Conservation (phyloP, 1,284 basidiomycete species). For the Pascua sp. region DNA sequence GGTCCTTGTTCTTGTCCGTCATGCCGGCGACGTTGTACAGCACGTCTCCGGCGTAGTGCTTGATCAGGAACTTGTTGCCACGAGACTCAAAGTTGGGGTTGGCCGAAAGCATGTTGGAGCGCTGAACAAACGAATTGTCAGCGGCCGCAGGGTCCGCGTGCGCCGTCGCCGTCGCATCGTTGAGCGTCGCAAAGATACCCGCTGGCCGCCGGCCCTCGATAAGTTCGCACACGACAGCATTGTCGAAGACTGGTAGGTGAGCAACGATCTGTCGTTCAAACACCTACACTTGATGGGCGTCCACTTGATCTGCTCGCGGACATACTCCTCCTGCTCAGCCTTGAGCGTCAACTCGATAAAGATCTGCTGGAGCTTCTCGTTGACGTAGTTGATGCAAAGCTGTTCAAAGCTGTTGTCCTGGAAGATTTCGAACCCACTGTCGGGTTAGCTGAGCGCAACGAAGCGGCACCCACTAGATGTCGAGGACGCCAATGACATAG, state of each 20-base stretch:
- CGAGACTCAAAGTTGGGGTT: conserved; percentile 92
- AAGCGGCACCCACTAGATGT: conserved; percentile 65
- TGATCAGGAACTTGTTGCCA: conserved; percentile 82
- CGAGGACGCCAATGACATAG: conserved; percentile 94
- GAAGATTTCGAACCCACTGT: conserved; percentile 85
- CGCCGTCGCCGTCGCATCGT: conserved; percentile 96
- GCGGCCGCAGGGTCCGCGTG: conserved; percentile 96
- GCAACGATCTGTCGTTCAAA: background rate
- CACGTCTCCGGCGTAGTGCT: conserved; percentile 96
- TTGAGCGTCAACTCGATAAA: conserved; percentile 99
- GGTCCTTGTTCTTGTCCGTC: conserved; percentile 99
- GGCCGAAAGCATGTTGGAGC: conserved; percentile 71
- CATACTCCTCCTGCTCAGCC: conserved; percentile 99
- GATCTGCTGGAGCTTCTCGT: conserved; percentile 98
- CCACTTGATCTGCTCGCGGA: conserved; percentile 98
- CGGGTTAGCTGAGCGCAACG: conserved; percentile 19
- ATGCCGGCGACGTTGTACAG: conserved; percentile 96
- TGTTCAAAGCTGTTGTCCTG: conserved; percentile 98
- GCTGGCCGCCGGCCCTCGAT: conserved; percentile 96
- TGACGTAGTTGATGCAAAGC: conserved; percentile 99
- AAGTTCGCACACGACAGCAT: conserved; percentile 84
- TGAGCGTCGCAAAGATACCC: conserved; percentile 95
- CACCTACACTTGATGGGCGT: conserved; percentile 81
- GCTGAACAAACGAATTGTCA: conserved; percentile 94
- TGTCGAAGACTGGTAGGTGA: conserved; percentile 47